Percentiles rank a stretch among this genome's conserved stretches.
These are phyloP conservation scores for Microsporum ferrugineum DNA, from an alignment of 2,329 filamentous ascomycete species.

Conservation along the genomic window DNA sequence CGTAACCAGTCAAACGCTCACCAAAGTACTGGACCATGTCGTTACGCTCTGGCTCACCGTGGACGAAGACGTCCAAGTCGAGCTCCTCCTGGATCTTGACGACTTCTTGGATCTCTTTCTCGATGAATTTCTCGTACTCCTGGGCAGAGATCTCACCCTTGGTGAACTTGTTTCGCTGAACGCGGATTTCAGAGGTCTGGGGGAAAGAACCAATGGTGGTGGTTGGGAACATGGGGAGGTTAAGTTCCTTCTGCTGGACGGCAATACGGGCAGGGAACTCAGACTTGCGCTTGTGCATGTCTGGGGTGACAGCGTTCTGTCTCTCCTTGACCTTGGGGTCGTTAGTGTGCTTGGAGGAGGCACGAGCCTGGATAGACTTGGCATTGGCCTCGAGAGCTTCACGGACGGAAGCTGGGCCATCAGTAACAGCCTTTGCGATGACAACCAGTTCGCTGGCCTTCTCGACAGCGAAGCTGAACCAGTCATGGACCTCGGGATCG, in stretches of 20 bases:
- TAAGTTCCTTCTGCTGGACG: conserved; percentile 83
- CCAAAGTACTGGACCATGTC: conserved; percentile 99
- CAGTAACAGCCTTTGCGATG: conserved; percentile 93
- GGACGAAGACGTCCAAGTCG: conserved; percentile 89
- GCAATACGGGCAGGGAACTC: conserved; percentile 74
- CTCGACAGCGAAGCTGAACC: conserved; percentile 97
- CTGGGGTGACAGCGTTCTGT: conserved; percentile 71
- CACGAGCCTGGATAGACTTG: conserved; percentile 82
- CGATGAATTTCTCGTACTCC: conserved; percentile 97
- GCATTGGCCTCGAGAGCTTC: conserved; percentile 93
- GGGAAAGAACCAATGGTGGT: conserved; percentile 99
- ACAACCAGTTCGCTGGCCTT: conserved; percentile 83
- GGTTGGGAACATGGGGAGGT: conserved; percentile 92
- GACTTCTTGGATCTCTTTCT: conserved; percentile 93
- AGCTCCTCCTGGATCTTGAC: conserved; percentile 98
- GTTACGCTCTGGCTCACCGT: conserved; percentile 99
- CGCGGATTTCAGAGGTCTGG: conserved; percentile 96
- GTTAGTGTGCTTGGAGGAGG: conserved; percentile 90
- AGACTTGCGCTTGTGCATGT: conserved; percentile 87
- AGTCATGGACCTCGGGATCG: conserved; percentile 81
- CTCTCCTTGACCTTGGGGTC: conserved; percentile 95
- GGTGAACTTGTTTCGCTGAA: conserved; percentile 95
- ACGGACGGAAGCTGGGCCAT: conserved; percentile 75
- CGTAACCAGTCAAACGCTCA: conserved; percentile 90
- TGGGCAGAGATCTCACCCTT: conserved; percentile 89